Percentiles rank a stretch among this genome's conserved stretches.
Conservation (phyloP, 176 grass and related monocot genomes). For the Hsuehochloa calcarea region DNA sequence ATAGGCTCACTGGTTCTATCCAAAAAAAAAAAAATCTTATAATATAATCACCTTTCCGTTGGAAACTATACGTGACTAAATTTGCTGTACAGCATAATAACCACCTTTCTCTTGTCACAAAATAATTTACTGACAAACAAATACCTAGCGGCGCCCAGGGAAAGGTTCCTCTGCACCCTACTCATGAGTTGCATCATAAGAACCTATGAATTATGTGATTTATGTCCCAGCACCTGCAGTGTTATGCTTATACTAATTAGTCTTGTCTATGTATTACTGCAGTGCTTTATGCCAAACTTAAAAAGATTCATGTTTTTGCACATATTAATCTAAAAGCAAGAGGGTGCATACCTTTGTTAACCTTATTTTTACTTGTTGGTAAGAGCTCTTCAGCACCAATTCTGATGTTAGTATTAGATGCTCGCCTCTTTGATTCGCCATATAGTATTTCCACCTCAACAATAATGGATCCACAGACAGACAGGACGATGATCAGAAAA, state of each 20-base stretch:
- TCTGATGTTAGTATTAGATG: conserved; percentile 55
- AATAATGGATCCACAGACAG: conserved; percentile 55
- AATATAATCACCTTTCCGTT: conserved; percentile 29
- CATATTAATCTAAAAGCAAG: conserved; percentile 5
- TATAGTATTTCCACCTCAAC: conserved; percentile 51
- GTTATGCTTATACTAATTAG: conserved; percentile 22
- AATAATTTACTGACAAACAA: neutral
- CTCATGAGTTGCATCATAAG: neutral
- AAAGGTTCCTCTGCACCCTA: conserved; percentile 7
- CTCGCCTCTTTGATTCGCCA: conserved; percentile 41
- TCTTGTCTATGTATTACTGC: neutral
- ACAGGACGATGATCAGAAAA: conserved; percentile 84
- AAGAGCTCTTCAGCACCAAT: conserved; percentile 70
- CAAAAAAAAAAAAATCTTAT: too few species aligned
- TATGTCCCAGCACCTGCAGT: conserved; percentile 32
- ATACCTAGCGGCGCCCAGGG: neutral
- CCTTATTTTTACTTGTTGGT: conserved; percentile 20
- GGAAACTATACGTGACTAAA: conserved; percentile 8
- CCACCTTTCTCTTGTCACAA: conserved; percentile 18
- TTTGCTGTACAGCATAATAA: conserved; percentile 36
- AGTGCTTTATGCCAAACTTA: neutral
- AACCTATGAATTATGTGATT: neutral
- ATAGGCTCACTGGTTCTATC: neutral
- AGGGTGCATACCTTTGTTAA: conserved; percentile 35
- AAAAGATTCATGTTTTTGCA: neutral